Evolutionary conservation across 2,329 filamentous ascomycete genomes (phyloP).

Genomic region (Ramichloridium luteum): DNA sequence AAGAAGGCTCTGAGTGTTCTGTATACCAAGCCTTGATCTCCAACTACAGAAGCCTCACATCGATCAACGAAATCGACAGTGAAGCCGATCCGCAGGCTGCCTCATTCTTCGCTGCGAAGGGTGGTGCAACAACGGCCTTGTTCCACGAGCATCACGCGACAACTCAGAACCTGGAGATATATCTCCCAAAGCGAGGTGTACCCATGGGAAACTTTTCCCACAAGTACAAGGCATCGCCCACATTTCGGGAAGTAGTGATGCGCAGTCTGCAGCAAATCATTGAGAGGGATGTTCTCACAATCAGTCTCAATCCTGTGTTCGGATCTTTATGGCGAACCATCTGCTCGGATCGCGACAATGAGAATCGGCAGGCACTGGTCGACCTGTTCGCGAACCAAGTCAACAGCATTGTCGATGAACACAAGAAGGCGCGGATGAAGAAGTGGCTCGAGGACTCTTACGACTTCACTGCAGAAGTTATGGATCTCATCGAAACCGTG

Average conservation of each 20-base stretch:
- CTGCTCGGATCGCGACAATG: conserved; percentile 7
- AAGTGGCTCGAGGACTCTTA: conserved; percentile 10
- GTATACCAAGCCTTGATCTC: no score
- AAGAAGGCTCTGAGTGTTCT: no score
- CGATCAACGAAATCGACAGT: no score
- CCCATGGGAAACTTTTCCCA: conserved; percentile 5
- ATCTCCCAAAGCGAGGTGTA: conserved; percentile 1
- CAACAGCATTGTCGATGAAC: conserved; percentile 3
- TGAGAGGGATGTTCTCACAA: conserved; percentile 6
- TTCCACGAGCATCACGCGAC: no score
- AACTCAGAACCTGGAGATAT: conserved; percentile 1
- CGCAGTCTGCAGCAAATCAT: conserved; percentile 6
- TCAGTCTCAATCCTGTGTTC: conserved; percentile 10
- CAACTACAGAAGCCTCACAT: no score
- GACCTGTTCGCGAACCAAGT: conserved; percentile 8
- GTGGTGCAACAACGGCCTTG: no score
- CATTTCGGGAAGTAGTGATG: conserved; percentile 5
- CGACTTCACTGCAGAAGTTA: conserved; percentile 9
- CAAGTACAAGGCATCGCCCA: conserved; percentile 3
- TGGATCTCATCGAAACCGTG: conserved; percentile 7
- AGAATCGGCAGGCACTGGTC: conserved; percentile 5
- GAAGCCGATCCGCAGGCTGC: no score
- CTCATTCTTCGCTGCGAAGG: no score
- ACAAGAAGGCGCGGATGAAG: conserved; percentile 7
- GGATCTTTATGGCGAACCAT: conserved; percentile 9